A percentile compares a stretch with the other conserved stretches of the same genome.
Evolutionary conservation across 192 early-diverging fungal genomes (phyloP).

Genomic region (Mortierella alpina): DNA sequence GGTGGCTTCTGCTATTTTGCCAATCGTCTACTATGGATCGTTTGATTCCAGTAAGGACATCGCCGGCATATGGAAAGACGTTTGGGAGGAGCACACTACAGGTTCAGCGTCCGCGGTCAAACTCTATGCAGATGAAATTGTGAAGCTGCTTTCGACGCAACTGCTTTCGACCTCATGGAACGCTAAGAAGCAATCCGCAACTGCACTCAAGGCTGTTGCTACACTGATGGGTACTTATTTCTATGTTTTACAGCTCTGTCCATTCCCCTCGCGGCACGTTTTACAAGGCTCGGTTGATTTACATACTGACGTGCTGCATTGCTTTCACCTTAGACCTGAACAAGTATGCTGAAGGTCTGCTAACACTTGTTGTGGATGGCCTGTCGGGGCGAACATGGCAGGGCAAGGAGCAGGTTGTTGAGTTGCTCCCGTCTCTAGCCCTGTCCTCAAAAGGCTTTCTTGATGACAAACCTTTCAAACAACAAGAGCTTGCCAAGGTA

Average conservation of each 20-base stretch:
- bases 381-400: conserved; percentile 81
- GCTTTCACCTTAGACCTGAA: conserved; percentile 48
- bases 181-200: conserved; percentile 80
- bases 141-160: conserved; percentile 63
- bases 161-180: conserved; percentile 77
- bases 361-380: conserved; percentile 72
- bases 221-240: conserved; percentile 41
- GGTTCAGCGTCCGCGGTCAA: conserved; percentile 68
- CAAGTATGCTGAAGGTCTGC: conserved; percentile 54
- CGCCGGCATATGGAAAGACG: conserved; percentile 72
- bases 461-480: conserved; percentile 21
- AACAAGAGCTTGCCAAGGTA: conserved; percentile 60
- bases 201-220: conserved; percentile 71
- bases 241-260: background rate
- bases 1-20: conserved; percentile 69
- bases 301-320: background rate
- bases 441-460: conserved; percentile 68
- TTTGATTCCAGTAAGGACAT: conserved; percentile 70
- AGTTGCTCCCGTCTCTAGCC: conserved; percentile 66
- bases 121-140: conserved; percentile 73
- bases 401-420: conserved; percentile 82
- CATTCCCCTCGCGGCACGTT: background rate
- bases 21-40: conserved; percentile 76
- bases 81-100: conserved; percentile 81
- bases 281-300: too few relatives aligned